Evolutionary conservation across 768 basidiomycete genomes (phyloP).

Genomic region (Boletellus ananas): DNA sequence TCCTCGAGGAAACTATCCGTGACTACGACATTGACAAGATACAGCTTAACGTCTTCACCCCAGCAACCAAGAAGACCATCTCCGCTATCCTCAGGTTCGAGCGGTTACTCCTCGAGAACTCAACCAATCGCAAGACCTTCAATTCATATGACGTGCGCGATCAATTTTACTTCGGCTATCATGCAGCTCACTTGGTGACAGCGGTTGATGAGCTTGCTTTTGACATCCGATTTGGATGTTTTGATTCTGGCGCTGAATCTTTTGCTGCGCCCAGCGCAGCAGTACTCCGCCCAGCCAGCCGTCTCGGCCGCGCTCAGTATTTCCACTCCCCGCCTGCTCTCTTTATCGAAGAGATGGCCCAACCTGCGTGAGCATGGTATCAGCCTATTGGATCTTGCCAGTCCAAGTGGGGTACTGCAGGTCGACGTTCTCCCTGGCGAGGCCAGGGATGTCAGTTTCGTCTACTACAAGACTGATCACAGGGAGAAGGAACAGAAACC

Average conservation of each 20-base stretch:
- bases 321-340: slow-evolving; percentile 74
- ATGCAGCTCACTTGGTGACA: slow-evolving; percentile 31
- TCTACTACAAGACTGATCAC: slow-evolving; percentile 67
- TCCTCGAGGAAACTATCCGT: slow-evolving; percentile 77
- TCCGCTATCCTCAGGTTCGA: slow-evolving; percentile 86
- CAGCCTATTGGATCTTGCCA: slow-evolving; percentile 70
- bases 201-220: slow-evolving; percentile 87
- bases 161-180: not conserved
- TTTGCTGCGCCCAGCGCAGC: slow-evolving; percentile 88
- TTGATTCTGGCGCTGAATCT: slow-evolving; percentile 80
- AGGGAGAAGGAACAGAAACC: slow-evolving; percentile 45
- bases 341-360: slow-evolving; percentile 83
- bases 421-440: slow-evolving; percentile 65
- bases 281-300: slow-evolving; percentile 85
- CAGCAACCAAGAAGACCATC: slow-evolving; percentile 66
- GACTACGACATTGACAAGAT: slow-evolving; percentile 85
- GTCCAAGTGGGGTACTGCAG: slow-evolving; percentile 46
- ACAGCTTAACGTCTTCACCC: slow-evolving; percentile 76
- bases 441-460: slow-evolving; percentile 76
- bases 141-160: slow-evolving; percentile 90
- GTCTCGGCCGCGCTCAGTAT: slow-evolving; percentile 81
- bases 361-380: slow-evolving; percentile 77
- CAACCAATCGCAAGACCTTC: slow-evolving; percentile 95
- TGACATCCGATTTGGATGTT: slow-evolving; percentile 86
- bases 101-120: slow-evolving; percentile 90